Evolutionary conservation across 2,329 filamentous ascomycete genomes (phyloP).

Genomic region (Aciculosporium take): DNA sequence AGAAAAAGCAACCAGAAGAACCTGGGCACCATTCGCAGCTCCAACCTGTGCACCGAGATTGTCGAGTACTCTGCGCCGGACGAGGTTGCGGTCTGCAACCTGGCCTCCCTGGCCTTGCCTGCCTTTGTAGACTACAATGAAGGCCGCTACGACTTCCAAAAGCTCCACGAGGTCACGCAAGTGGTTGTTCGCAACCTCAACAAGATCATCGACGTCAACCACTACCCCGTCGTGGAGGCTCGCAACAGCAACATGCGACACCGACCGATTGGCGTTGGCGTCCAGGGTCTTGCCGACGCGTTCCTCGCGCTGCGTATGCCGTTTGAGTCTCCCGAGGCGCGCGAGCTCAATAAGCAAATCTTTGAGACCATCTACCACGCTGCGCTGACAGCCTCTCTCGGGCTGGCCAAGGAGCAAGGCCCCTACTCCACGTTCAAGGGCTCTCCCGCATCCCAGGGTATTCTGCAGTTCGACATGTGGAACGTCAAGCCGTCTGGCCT

Average conservation of each 20-base stretch:
- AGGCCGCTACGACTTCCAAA: slow-evolving; percentile 85
- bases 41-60: slow-evolving; percentile 97
- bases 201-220: slow-evolving; percentile 96
- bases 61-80: slow-evolving; percentile 94
- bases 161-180: slow-evolving; percentile 86
- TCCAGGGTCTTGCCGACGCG: slow-evolving; percentile 92
- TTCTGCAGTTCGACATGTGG: slow-evolving; percentile 99
- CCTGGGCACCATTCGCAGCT: slow-evolving; percentile 93
- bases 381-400: slow-evolving; percentile 75
- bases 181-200: slow-evolving; percentile 92
- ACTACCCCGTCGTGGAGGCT: slow-evolving; percentile 93
- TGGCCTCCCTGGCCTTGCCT: slow-evolving; percentile 85
- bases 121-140: slow-evolving; percentile 78
- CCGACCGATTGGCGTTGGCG: slow-evolving; percentile 88
- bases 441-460: slow-evolving; percentile 84
- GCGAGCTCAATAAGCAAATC: slow-evolving; percentile 90
- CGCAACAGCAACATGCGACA: slow-evolving; percentile 95
- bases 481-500: slow-evolving; percentile 82
- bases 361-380: slow-evolving; percentile 99
- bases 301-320: slow-evolving; percentile 95
- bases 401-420: slow-evolving; percentile 71
- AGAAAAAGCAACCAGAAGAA: slow-evolving; percentile 99
- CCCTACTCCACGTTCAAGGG: slow-evolving; percentile 84
- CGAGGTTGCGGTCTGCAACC: slow-evolving; percentile 96
- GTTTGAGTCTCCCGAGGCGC: slow-evolving; percentile 91